Evolutionary conservation across 805 yeast species (phyloP).

Genomic region (Barnettozyma botsteinii): DNA sequence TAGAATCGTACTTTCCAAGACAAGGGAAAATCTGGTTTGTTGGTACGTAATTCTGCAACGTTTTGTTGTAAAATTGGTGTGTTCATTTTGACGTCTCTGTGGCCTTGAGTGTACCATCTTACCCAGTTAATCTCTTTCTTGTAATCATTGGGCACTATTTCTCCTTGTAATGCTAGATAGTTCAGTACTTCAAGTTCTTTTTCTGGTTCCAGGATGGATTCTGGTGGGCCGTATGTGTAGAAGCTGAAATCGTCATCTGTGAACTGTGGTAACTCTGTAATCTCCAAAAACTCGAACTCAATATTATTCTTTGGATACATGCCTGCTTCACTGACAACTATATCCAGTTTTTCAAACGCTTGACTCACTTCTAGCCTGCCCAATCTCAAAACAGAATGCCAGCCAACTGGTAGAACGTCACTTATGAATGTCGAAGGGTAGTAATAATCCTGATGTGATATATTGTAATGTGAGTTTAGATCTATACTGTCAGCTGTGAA

Average conservation of each 20-base stretch:
- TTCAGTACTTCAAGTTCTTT: not conserved
- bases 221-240: not conserved
- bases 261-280: not conserved
- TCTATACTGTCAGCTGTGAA: not conserved
- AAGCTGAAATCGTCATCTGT: not conserved
- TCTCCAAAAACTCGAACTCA: conserved; percentile 33
- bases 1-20: too few species aligned
- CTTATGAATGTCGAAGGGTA: not conserved
- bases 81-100: not conserved
- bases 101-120: conserved; percentile 1
- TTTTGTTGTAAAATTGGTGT: not conserved
- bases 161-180: conserved; percentile 2
- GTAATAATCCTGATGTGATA: not conserved
- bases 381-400: conserved; percentile 42
- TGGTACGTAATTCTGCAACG: too few species aligned
- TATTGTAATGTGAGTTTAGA: conserved; percentile 29
- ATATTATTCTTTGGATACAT: conserved; percentile 48
- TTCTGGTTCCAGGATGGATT: not conserved
- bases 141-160: too few species aligned
- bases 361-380: conserved; percentile 39
- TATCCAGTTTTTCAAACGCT: conserved; percentile 31
- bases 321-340: conserved; percentile 54
- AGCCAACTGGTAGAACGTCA: not conserved
- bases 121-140: not conserved
- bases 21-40: too few species aligned